A percentile compares a stretch with the other conserved stretches of the same genome.
These are phyloP conservation scores for Benincasa hispida DNA, from an alignment of 306 rosid species.

Conservation along the genomic window DNA sequence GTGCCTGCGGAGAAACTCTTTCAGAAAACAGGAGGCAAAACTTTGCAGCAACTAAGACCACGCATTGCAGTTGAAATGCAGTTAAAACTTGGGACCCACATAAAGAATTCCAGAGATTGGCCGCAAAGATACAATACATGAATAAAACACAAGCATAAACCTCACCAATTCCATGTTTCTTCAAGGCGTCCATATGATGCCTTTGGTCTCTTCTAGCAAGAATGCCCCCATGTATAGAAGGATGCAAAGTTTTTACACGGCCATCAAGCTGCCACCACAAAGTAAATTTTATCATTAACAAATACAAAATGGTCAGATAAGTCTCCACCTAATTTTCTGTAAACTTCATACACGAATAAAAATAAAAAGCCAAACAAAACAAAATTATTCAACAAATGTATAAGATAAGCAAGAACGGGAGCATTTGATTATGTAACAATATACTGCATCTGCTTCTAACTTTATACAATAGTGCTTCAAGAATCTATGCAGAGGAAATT, in stretches of 20 bases:
- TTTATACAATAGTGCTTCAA: not conserved
- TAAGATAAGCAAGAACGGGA: not conserved
- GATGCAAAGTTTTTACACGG: conserved; percentile 91
- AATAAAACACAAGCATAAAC: not conserved
- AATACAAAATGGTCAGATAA: not conserved
- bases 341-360: not conserved
- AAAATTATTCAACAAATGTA: not conserved
- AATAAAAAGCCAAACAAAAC: not conserved
- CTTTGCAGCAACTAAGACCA: not conserved
- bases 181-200: conserved; percentile 79
- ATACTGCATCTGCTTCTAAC: not conserved
- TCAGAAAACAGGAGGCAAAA: not conserved
- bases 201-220: conserved; percentile 88
- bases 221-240: conserved; percentile 82
- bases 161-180: conserved; percentile 76
- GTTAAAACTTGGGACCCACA: not conserved
- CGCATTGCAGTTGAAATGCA: not conserved
- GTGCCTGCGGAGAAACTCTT: conserved; percentile 39
- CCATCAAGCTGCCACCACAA: conserved; percentile 68
- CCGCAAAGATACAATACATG: too few species aligned
- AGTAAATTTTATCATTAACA: not conserved
- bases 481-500: not conserved
- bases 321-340: not conserved
- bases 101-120: not conserved
- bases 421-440: not conserved